Evolutionary conservation across 2,329 filamentous ascomycete genomes (phyloP).

Genomic region (Plectosphaerella sp.): DNA sequence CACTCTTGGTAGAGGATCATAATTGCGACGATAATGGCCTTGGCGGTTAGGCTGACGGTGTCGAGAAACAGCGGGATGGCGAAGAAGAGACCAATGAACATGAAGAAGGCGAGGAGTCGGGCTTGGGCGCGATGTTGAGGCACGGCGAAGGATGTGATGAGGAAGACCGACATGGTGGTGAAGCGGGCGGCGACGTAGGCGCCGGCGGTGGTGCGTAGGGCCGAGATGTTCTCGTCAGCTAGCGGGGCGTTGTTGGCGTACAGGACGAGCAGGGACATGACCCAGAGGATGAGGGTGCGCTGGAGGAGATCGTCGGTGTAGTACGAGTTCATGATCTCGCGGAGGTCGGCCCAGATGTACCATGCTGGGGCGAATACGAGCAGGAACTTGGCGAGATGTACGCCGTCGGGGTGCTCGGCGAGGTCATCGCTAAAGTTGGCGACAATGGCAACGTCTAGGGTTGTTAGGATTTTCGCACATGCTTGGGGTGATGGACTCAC

Average conservation of each 20-base stretch:
- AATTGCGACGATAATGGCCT: slow-evolving; percentile 36
- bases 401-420: slow-evolving; percentile 37
- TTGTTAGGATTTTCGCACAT: neutral
- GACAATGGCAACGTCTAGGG: slow-evolving; percentile 36
- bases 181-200: slow-evolving; percentile 40
- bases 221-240: slow-evolving; percentile 35
- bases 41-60: slow-evolving; percentile 30
- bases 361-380: slow-evolving; percentile 43
- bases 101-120: slow-evolving; percentile 36
- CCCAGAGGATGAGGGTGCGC: slow-evolving; percentile 42
- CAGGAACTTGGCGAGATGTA: slow-evolving; percentile 40
- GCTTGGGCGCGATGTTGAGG: slow-evolving; percentile 42
- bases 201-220: slow-evolving; percentile 39
- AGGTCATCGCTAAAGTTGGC: slow-evolving; percentile 45
- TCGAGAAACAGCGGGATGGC: slow-evolving; percentile 39
- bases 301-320: slow-evolving; percentile 46
- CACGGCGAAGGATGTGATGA: slow-evolving; percentile 38
- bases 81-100: slow-evolving; percentile 33
- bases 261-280: slow-evolving; percentile 43
- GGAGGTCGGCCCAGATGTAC: slow-evolving; percentile 45
- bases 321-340: slow-evolving; percentile 48
- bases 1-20: slow-evolving; percentile 35
- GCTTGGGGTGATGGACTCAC: slow-evolving; percentile 15
- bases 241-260: slow-evolving; percentile 41
- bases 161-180: slow-evolving; percentile 32